Evolutionary conservation across 2,329 filamentous ascomycete species (phyloP).

Genomic region (Fusarium caatingaense): DNA sequence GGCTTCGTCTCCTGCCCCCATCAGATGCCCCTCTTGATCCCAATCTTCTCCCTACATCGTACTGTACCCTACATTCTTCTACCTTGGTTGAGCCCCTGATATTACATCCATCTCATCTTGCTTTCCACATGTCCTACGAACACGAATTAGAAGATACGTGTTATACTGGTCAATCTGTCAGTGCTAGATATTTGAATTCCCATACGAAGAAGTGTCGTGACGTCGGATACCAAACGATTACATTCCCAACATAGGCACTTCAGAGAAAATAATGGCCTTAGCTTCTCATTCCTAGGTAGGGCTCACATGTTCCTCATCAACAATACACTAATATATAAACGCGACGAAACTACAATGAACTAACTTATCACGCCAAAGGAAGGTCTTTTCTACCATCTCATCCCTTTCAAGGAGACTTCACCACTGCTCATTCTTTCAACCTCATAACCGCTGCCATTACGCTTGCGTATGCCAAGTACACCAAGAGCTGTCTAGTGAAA

Average conservation of each 20-base stretch:
- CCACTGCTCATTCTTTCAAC: neutral
- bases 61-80: neutral
- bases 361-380: neutral
- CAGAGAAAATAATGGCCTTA: neutral
- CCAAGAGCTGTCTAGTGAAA: conserved; percentile 21
- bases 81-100: neutral
- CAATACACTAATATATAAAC: neutral
- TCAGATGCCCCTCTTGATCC: neutral
- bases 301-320: neutral
- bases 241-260: neutral
- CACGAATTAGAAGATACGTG: neutral
- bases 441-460: conserved; percentile 25
- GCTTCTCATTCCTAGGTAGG: neutral
- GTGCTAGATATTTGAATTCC: neutral
- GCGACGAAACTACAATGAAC: neutral
- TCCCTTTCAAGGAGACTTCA: neutral
- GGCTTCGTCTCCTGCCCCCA: neutral
- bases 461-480: conserved; percentile 23
- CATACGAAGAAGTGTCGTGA: neutral
- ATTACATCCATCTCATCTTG: neutral
- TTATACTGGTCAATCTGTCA: neutral
- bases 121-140: too few species aligned
- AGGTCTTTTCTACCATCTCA: neutral
- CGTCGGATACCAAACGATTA: neutral
- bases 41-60: neutral